Evolutionary conservation across 1,284 basidiomycete genomes (phyloP).

Genomic region (Gymnopus androsaceus): DNA sequence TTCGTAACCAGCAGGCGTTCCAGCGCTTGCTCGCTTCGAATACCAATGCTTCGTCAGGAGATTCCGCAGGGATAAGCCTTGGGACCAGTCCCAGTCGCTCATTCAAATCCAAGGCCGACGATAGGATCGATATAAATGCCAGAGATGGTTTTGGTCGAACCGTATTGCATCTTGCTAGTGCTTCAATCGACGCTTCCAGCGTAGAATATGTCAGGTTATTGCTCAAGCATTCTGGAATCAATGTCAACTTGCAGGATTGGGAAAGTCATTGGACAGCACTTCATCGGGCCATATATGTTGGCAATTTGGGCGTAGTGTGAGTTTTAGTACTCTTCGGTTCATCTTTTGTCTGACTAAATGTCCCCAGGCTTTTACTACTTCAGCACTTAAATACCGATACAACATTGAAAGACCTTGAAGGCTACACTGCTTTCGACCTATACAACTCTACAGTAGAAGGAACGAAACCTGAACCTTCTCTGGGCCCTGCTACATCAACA

Average conservation of each 20-base stretch:
- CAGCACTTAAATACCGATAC: conserved; percentile 77
- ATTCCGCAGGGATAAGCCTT: conserved; percentile 35
- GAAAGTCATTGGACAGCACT: conserved; percentile 93
- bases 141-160: conserved; percentile 76
- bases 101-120: conserved; percentile 48
- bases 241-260: conserved; percentile 80
- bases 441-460: conserved; percentile 89
- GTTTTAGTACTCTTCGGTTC: conserved; percentile 26
- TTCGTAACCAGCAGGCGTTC: conserved; percentile 80
- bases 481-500: conserved; percentile 20
- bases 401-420: conserved; percentile 83
- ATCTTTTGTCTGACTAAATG: conserved; percentile 10
- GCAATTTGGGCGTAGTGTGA: conserved; percentile 79
- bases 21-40: conserved; percentile 70
- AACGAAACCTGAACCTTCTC: conserved; percentile 56
- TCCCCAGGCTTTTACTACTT: conserved; percentile 67
- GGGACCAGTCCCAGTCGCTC: conserved; percentile 58
- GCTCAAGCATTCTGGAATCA: conserved; percentile 76
- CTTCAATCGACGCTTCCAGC: conserved; percentile 52
- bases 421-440: conserved; percentile 91
- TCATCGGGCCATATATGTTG: conserved; percentile 88
- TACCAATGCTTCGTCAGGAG: conserved; percentile 25
- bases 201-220: conserved; percentile 82
- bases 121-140: conserved; percentile 66
- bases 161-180: conserved; percentile 82